Evolutionary conservation across 345 rosid species (phyloP).

Genomic region (Salix caprea): DNA sequence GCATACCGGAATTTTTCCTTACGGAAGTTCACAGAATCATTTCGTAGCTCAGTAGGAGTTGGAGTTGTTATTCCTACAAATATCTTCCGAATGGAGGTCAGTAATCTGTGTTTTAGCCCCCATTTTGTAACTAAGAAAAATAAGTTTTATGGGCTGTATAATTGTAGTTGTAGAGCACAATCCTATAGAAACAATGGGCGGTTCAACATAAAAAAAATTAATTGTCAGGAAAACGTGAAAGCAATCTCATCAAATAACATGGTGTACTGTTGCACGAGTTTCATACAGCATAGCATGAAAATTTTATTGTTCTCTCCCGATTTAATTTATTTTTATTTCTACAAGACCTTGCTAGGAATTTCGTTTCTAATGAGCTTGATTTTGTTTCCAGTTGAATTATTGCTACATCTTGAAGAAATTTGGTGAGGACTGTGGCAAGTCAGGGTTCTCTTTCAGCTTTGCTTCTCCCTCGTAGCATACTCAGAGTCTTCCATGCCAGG

Average conservation of each 20-base stretch:
- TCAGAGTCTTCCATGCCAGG: constrained; percentile 9
- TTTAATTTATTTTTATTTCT: neutral
- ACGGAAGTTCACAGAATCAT: constrained; percentile 52
- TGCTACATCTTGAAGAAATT: constrained; percentile 57
- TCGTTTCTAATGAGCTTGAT: constrained; percentile 16
- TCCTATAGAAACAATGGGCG: neutral
- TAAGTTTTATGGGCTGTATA: neutral
- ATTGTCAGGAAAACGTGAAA: neutral
- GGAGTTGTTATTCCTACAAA: constrained; percentile 80
- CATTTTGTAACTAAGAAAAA: neutral
- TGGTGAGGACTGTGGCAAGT: constrained; percentile 51
- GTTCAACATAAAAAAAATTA: neutral
- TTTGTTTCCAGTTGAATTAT: constrained; percentile 57
- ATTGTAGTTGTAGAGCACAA: neutral
- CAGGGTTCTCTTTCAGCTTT: constrained; percentile 55
- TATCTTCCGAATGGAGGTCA: constrained; percentile 89
- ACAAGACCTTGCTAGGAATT: neutral
- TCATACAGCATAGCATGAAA: neutral
- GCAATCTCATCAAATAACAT: neutral
- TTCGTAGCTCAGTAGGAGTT: constrained; percentile 72
- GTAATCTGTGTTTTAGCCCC: constrained; percentile 7
- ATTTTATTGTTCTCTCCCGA: neutral
- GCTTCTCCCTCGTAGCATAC: constrained; percentile 37
- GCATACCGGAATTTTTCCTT: constrained; percentile 54
- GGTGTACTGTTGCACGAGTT: neutral